A percentile compares a stretch with the other conserved stretches of the same genome.
Evolutionary conservation across 2,329 filamentous ascomycete genomes (phyloP).

Genomic region (Cadophora gregata): DNA sequence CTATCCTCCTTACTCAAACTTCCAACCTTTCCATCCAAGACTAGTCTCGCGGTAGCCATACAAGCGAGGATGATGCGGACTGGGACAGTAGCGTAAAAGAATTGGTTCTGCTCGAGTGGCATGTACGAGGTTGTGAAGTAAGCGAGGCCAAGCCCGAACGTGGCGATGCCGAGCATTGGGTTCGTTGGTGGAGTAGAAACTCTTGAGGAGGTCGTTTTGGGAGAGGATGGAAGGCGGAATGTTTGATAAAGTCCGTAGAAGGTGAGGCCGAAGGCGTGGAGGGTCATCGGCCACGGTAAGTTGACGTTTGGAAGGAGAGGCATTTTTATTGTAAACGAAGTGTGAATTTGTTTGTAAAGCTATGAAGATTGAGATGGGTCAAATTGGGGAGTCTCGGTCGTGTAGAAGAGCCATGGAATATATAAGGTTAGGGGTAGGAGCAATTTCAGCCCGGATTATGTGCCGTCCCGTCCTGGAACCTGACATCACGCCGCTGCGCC

Average conservation of each 20-base stretch:
- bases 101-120: slow-evolving; percentile 36
- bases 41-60: slow-evolving; percentile 18
- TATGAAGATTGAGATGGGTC: not conserved
- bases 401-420: not conserved
- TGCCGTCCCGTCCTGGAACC: not conserved
- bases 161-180: slow-evolving; percentile 33
- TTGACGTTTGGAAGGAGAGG: slow-evolving; percentile 21
- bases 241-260: slow-evolving; percentile 16
- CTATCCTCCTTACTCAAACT: slow-evolving; percentile 19
- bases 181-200: slow-evolving; percentile 15
- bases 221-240: not conserved
- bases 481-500: not conserved
- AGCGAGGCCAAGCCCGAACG: slow-evolving; percentile 29
- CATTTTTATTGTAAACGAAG: not conserved
- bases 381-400: too few relatives aligned
- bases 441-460: not conserved
- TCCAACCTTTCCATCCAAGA: slow-evolving; percentile 11
- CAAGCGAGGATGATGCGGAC: slow-evolving; percentile 19
- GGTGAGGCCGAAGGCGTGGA: slow-evolving; percentile 20
- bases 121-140: slow-evolving; percentile 34
- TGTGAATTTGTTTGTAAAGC: not conserved
- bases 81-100: slow-evolving; percentile 28
- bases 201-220: not conserved
- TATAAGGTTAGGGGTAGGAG: not conserved
- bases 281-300: slow-evolving; percentile 25